These are phyloP conservation scores for Porodaedalea pini DNA, from an alignment of 1,284 basidiomycete genomes.

Conservation along the genomic window DNA sequence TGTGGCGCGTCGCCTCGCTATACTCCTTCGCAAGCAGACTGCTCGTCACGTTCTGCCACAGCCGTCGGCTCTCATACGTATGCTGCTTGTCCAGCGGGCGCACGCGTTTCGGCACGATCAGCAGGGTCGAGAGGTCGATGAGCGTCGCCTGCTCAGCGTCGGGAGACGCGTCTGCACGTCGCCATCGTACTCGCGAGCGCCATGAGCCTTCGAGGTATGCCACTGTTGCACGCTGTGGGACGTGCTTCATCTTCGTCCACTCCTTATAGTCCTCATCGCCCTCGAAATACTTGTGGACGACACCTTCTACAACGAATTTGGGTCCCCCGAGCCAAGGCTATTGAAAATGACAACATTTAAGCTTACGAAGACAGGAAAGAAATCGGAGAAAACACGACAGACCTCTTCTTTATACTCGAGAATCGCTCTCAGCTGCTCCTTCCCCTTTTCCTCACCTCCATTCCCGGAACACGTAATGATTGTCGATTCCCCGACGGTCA, in stretches of 20 bases:
- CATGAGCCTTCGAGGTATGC: conserved; percentile 88
- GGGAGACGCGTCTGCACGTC: conserved; percentile 41
- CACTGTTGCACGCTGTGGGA: conserved; percentile 75
- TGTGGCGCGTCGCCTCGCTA: conserved; percentile 83
- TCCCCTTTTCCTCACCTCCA: conserved; percentile 63
- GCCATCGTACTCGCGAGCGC: conserved; percentile 82
- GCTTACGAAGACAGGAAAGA: background rate
- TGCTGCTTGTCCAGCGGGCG: conserved; percentile 80
- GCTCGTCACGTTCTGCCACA: conserved; percentile 87
- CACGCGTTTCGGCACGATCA: conserved; percentile 80
- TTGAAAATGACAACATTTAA: conserved; percentile 2
- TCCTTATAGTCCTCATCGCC: conserved; percentile 60
- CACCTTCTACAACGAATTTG: conserved; percentile 85
- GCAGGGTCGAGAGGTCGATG: conserved; percentile 74
- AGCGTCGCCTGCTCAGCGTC: conserved; percentile 62
- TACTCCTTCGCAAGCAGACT: conserved; percentile 82
- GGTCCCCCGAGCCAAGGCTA: conserved; percentile 91
- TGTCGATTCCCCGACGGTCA: conserved; percentile 79
- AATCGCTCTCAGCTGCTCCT: conserved; percentile 69
- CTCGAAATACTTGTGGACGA: conserved; percentile 79
- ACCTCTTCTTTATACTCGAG: conserved; percentile 97
- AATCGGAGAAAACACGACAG: conserved; percentile 27
- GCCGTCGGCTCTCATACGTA: conserved; percentile 76
- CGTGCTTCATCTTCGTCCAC: conserved; percentile 89
- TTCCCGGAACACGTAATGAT: conserved; percentile 84